Percentiles rank a stretch among this genome's conserved stretches.
Evolutionary conservation across 495 filamentous ascomycete genomes (phyloP).

Genomic region (Penicillium bovifimosum): DNA sequence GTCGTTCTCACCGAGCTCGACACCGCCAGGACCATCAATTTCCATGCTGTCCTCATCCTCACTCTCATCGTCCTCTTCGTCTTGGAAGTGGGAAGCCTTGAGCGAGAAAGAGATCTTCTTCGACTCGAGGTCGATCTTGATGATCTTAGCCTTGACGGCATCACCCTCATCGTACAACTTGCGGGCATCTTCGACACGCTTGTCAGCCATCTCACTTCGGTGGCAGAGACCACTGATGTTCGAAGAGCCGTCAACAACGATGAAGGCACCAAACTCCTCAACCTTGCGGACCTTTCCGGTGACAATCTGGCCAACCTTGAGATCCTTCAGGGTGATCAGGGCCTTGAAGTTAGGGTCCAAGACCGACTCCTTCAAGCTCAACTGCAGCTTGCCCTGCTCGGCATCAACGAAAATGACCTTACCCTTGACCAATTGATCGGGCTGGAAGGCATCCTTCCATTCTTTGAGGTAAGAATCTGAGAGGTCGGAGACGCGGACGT

Average conservation of each 20-base stretch:
- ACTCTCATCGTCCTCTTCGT: conserved; percentile 51
- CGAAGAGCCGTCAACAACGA: conserved; percentile 74
- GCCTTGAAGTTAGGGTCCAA: conserved; percentile 74
- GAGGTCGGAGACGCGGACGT: conserved; percentile 77
- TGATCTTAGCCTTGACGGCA: conserved; percentile 79
- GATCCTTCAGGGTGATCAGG: conserved; percentile 60
- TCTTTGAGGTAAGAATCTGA: conserved; percentile 90
- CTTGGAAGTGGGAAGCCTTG: conserved; percentile 85
- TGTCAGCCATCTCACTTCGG: conserved; percentile 81
- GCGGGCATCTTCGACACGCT: conserved; percentile 67
- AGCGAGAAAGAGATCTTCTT: conserved; percentile 80
- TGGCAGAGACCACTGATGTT: conserved; percentile 93
- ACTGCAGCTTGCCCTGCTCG: conserved; percentile 63
- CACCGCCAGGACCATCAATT: conserved; percentile 40
- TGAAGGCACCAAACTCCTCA: conserved; percentile 90
- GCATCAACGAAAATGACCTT: conserved; percentile 65
- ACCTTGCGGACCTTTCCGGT: conserved; percentile 89
- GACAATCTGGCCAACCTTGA: conserved; percentile 71
- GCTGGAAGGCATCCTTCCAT: conserved; percentile 84
- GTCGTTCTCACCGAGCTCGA: conserved; percentile 41
- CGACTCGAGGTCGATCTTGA: conserved; percentile 68
- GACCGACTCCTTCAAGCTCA: conserved; percentile 80
- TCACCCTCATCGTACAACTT: conserved; percentile 86
- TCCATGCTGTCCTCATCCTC: conserved; percentile 37
- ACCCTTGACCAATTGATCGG: conserved; percentile 84